Evolutionary conservation across 306 rosid species (phyloP).

Genomic region (Gastrolobium bilobum): DNA sequence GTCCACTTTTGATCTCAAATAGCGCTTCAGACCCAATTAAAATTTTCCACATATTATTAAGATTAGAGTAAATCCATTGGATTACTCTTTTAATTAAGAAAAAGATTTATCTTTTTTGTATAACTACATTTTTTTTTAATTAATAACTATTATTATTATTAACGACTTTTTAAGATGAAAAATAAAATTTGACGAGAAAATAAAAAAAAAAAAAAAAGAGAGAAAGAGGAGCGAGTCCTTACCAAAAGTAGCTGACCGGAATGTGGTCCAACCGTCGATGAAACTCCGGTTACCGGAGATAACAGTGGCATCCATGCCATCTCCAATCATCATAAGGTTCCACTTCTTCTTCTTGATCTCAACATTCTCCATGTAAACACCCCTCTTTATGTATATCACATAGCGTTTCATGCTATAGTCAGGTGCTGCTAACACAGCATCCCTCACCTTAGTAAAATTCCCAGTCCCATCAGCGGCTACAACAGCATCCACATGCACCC

Average conservation of each 20-base stretch:
- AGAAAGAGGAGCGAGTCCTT: background rate
- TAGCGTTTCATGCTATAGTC: conserved; percentile 68
- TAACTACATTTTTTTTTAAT: no score
- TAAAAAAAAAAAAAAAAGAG: no score
- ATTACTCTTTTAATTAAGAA: background rate
- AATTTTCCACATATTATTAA: background rate
- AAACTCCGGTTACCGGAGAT: conserved; percentile 79
- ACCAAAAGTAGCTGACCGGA: conserved; percentile 95
- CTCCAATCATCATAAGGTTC: conserved; percentile 92
- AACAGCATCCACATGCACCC: conserved; percentile 50
- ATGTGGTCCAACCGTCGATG: conserved; percentile 90
- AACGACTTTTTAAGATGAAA: background rate
- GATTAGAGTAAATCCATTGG: background rate
- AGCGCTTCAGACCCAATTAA: background rate
- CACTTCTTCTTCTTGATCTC: conserved; percentile 97
- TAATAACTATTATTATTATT: no score
- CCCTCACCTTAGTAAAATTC: conserved; percentile 69
- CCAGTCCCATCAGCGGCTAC: conserved; percentile 84
- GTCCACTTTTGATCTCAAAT: conserved; percentile 8
- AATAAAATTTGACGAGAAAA: background rate
- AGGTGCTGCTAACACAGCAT: conserved; percentile 78
- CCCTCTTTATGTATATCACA: conserved; percentile 78
- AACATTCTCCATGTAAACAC: conserved; percentile 77
- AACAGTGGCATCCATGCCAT: conserved; percentile 72
- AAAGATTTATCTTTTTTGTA: no score